These are phyloP conservation scores for Huiozyma naganishii DNA, from an alignment of 805 yeast species.

Conservation along the genomic window DNA sequence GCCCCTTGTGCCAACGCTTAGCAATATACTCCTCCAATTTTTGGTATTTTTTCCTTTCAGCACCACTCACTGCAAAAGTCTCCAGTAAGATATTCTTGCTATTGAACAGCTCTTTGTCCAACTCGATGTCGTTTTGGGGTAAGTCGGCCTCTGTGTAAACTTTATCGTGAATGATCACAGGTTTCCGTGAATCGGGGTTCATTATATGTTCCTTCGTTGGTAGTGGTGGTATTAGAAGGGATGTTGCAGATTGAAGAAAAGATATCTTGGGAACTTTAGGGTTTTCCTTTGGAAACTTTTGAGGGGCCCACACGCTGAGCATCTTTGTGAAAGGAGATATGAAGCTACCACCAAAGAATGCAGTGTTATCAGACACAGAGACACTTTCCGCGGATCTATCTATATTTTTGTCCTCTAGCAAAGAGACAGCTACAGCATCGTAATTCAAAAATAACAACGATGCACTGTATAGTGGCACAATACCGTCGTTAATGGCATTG, in stretches of 20 bases:
- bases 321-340: constrained; percentile 37
- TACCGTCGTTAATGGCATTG: constrained; percentile 68
- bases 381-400: constrained; percentile 1
- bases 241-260: constrained; percentile 57
- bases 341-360: constrained; percentile 20
- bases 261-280: constrained; percentile 50
- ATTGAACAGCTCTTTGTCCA: constrained; percentile 9
- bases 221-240: constrained; percentile 56
- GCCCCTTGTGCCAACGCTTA: constrained; percentile 69
- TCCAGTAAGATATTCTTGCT: constrained; percentile 26
- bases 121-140: constrained; percentile 24
- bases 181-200: constrained; percentile 49
- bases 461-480: constrained; percentile 68
- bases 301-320: constrained; percentile 32
- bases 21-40: constrained; percentile 79
- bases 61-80: constrained; percentile 17
- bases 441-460: constrained; percentile 61
- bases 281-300: constrained; percentile 7
- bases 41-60: constrained; percentile 58
- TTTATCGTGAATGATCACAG: constrained; percentile 59
- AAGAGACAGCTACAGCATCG: constrained; percentile 32
- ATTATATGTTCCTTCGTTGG: constrained; percentile 52
- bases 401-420: constrained; percentile 11
- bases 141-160: constrained; percentile 43
- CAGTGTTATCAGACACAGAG: constrained; percentile 6